Base-by-base conservation (phyloP, 1,139 yeast species). In the Geotrichum fermentans region DNA sequence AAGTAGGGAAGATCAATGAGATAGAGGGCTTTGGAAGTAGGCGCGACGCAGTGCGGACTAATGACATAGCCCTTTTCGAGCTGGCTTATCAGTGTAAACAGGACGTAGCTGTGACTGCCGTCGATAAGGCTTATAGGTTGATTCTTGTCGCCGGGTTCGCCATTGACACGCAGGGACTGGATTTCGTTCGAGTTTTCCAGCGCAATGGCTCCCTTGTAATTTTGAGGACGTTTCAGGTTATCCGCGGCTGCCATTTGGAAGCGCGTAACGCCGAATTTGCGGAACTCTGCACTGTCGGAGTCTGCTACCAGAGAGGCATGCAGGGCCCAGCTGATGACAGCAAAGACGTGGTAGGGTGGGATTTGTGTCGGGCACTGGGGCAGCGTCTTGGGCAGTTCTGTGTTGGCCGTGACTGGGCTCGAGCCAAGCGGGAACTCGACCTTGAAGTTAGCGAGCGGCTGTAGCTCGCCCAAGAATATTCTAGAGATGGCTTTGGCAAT, bases 301-400 rank as follows among this genome's bases (percentile, higher is more conserved):
- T 78, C 87, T 21, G 92, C 92, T 1, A 89, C 92, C 48, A 89
- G 66, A 2, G 90, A 77, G 1, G 96, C 90, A 65, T 89, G 97
- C 56, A 87, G 78, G 0, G 82, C 95, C 88, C 95, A 82, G 0
- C 96, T 85, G 0, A 80, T 71, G 2, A 88, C 95, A 2, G 85
- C 87, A 26, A 40, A 46, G 4, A 53, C 47, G 16, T 29, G 40
- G 20, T 49, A 43, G 3, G 40, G 14, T 13, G 17, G 26, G n/a
- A 36, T 30, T 4, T 40, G 35, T 7, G 48, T 6, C 2, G 34
- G 33, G 18, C 45, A 33, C 14, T 34, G 26, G 13, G 49, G 45
- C 8, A 36, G 42, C 17, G 51, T 36, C 1, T 39, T 29, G 14
- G 34, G 35, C 14, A 51, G 45, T 10, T 34, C 43, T 18, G 48